Percentiles rank a stretch among this genome's conserved stretches.
phyloP scores from a whole-genome alignment of 2,329 filamentous ascomycete species.

The Cercospora brassicicola region DNA sequence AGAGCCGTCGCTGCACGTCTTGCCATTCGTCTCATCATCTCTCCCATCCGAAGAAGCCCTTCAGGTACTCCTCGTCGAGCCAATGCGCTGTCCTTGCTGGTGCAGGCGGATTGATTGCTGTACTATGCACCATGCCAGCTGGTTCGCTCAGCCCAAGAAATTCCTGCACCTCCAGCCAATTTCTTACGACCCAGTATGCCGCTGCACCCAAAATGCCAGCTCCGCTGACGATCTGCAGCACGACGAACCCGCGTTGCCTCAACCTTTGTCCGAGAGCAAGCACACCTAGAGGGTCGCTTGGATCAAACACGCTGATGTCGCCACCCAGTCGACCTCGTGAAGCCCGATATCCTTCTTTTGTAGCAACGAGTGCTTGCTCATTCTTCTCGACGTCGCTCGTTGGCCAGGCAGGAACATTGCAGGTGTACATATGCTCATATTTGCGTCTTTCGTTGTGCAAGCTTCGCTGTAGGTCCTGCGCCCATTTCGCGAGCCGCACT shows the following conservation, averaged over 20 bases:
- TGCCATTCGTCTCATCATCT: neutral
- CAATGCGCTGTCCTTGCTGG: slow-evolving; percentile 6
- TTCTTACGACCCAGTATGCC: slow-evolving; percentile 41
- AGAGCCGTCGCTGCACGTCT: neutral
- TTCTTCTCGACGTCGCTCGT: slow-evolving; percentile 48
- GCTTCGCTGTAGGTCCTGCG: slow-evolving; percentile 74
- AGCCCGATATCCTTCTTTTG: slow-evolving; percentile 35
- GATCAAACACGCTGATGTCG: slow-evolving; percentile 45
- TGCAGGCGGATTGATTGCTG: slow-evolving; percentile 19
- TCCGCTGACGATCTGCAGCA: slow-evolving; percentile 72
- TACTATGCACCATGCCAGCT: slow-evolving; percentile 15
- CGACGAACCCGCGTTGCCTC: slow-evolving; percentile 63
- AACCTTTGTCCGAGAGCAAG: slow-evolving; percentile 62
- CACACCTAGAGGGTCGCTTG: slow-evolving; percentile 77
- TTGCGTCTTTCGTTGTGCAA: slow-evolving; percentile 70
- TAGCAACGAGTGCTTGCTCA: slow-evolving; percentile 26
- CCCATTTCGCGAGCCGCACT: slow-evolving; percentile 78
- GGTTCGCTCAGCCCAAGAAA: slow-evolving; percentile 27
- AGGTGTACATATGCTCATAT: slow-evolving; percentile 63
- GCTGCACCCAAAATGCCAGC: slow-evolving; percentile 73
- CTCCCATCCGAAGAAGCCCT: slow-evolving; percentile 15
- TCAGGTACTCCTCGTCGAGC: slow-evolving; percentile 13
- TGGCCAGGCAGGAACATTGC: slow-evolving; percentile 62
- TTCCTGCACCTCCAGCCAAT: slow-evolving; percentile 37
- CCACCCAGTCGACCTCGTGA: slow-evolving; percentile 38